A percentile compares a stretch with the other conserved stretches of the same genome.
Evolutionary conservation across 345 rosid genomes (phyloP).

Genomic region (Syzygium oleosum): DNA sequence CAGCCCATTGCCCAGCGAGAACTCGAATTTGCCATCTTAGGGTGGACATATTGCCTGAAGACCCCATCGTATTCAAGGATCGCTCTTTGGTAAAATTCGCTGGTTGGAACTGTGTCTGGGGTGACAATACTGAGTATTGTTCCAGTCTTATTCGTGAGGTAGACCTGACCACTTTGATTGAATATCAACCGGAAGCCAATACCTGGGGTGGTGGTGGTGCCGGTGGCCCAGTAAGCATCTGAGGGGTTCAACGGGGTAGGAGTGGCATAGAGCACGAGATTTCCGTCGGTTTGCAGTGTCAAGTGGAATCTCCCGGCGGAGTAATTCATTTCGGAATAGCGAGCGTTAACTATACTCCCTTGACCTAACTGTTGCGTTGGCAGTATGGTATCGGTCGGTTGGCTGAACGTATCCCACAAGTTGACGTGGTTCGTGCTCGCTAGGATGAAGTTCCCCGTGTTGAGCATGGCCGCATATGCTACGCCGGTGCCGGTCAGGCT

Average conservation of each 20-base stretch:
- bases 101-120: background rate
- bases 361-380: background rate
- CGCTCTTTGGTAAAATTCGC: slow-evolving; percentile 26
- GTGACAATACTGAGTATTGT: background rate
- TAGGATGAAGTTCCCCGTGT: slow-evolving; percentile 1
- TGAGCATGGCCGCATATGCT: background rate
- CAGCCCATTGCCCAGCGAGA: slow-evolving; percentile 3
- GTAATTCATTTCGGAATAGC: background rate
- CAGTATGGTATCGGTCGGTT: background rate
- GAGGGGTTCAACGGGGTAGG: rapidly evolving
- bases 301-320: background rate
- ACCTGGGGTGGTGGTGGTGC: background rate
- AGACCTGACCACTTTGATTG: slow-evolving; percentile 35
- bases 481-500: background rate
- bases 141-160: slow-evolving; percentile 15
- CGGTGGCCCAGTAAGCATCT: background rate
- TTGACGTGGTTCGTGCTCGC: too few relatives aligned
- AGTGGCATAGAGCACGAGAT: background rate
- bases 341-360: background rate
- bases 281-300: background rate
- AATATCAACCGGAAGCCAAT: slow-evolving; percentile 21
- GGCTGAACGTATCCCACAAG: background rate
- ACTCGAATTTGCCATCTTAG: slow-evolving; percentile 11
- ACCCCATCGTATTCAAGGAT: slow-evolving; percentile 31
- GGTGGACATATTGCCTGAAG: slow-evolving; percentile 44